A percentile compares a stretch with the other conserved stretches of the same genome.
Evolutionary conservation across 2,329 filamentous ascomycete genomes (phyloP).

Genomic region (Sporothrix schenckii): DNA sequence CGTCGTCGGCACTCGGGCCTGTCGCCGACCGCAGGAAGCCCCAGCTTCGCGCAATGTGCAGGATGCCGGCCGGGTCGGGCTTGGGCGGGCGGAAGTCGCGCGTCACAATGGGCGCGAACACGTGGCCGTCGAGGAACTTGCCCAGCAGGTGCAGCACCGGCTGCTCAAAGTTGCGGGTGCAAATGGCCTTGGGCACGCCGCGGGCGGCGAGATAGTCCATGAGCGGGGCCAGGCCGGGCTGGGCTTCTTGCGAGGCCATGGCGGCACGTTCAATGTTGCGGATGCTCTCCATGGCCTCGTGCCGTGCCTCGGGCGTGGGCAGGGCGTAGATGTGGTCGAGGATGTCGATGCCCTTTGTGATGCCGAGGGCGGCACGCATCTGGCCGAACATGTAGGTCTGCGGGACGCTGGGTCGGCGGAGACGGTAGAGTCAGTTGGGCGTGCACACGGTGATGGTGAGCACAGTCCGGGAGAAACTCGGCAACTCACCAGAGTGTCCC

Average conservation of each 20-base stretch:
- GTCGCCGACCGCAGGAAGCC: slow-evolving; percentile 50
- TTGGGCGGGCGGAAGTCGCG: slow-evolving; percentile 83
- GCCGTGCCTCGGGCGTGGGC: slow-evolving; percentile 59
- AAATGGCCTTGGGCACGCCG: slow-evolving; percentile 76
- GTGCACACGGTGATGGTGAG: not conserved
- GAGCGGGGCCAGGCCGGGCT: slow-evolving; percentile 74
- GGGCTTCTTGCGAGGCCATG: slow-evolving; percentile 78
- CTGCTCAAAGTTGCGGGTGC: slow-evolving; percentile 88
- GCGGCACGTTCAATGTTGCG: slow-evolving; percentile 77
- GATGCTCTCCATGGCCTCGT: slow-evolving; percentile 71
- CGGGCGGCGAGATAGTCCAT: slow-evolving; percentile 79
- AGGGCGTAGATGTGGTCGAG: slow-evolving; percentile 83
- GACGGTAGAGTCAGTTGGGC: not conserved
- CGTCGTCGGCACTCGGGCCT: slow-evolving; percentile 31
- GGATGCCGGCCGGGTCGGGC: slow-evolving; percentile 81
- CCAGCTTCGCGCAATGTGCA: slow-evolving; percentile 83
- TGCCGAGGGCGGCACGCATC: slow-evolving; percentile 77
- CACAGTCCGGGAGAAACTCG: not conserved
- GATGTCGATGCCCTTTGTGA: slow-evolving; percentile 76
- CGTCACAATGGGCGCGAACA: slow-evolving; percentile 80
- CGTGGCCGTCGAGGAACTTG: slow-evolving; percentile 69
- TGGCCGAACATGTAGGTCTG: slow-evolving; percentile 95
- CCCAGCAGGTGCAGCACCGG: slow-evolving; percentile 74
- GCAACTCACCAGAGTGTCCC: slow-evolving; percentile 77
- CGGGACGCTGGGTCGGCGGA: slow-evolving; percentile 62